These are phyloP conservation scores for Ophiosphaerella herpotricha DNA, from an alignment of 2,329 filamentous ascomycete genomes.

Conservation along the genomic window DNA sequence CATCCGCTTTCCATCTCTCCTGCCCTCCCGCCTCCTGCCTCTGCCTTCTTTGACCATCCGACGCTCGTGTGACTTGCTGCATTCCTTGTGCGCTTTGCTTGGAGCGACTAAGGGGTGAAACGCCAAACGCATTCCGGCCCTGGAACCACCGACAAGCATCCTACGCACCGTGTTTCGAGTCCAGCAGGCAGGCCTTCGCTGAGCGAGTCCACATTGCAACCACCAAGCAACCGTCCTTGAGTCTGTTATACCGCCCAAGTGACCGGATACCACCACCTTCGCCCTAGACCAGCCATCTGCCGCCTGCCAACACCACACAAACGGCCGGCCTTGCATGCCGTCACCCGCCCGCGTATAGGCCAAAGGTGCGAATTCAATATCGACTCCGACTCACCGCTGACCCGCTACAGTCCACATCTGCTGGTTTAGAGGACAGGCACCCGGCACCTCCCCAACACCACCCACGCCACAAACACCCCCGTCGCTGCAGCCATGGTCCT, in stretches of 20 bases:
- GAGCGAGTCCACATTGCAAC: conserved; percentile 37
- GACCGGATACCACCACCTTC: conserved; percentile 2
- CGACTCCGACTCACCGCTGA: conserved; percentile 13
- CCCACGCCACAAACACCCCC: conserved; percentile 5
- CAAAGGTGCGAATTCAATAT: conserved; percentile 23
- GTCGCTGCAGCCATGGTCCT: conserved; percentile 37
- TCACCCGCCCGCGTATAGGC: conserved; percentile 23
- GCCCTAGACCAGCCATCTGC: conserved; percentile 5
- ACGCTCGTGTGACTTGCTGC: conserved; percentile 17
- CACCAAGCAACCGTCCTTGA: conserved; percentile 8
- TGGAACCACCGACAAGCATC: conserved; percentile 26
- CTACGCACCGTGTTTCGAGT: conserved; percentile 46
- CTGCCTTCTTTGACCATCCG: conserved; percentile 7
- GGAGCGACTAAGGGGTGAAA: conserved; percentile 34
- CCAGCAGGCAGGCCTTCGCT: conserved; percentile 37
- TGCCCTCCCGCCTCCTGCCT: neutral
- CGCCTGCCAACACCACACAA: conserved; percentile 5
- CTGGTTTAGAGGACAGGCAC: conserved; percentile 25
- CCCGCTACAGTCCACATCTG: conserved; percentile 24
- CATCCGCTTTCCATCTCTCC: neutral
- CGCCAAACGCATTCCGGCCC: conserved; percentile 44
- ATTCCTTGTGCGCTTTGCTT: conserved; percentile 34
- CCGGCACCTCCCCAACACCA: conserved; percentile 1
- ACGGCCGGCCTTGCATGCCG: conserved; percentile 29
- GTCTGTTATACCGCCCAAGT: conserved; percentile 15